Evolutionary conservation across 1,284 basidiomycete genomes (phyloP), one percentile per base, ranked within the genome.

Genomic region (Pseudozyma tsukubaensis): DNA sequence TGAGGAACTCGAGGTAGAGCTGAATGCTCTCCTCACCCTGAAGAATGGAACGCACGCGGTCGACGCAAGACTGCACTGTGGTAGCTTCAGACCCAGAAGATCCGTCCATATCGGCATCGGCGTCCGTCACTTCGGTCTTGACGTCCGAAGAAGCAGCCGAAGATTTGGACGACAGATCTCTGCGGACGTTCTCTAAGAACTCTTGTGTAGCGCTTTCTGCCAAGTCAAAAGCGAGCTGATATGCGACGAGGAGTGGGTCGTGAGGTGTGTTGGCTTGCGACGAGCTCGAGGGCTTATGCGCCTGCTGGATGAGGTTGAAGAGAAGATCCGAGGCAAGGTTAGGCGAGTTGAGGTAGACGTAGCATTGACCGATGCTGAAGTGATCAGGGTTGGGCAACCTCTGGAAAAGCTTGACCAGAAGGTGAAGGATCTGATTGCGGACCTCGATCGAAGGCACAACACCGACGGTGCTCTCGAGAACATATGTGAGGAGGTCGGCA

Each of bases 151-250:
- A 21, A 7, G 58, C 59, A 12, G 58, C 16, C 16, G 52, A 47
- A 13, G 59, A 57, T 39, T 76, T 74, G 40, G 54, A 59, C 34
- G 66, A 62, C 39, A 80, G 66, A 19, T 79, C 77, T 18, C 57
- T 47, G 45, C 81, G 76, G 14, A 84, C 78, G 40, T 72, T 78
- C 43, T 82, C 81, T 51, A 83, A 73, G 61, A 83, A 84, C 69
- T 84, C 83, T 55, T 84, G 83, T 7, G 83, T 83, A n/a, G 83
- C 83, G 56, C 82, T 79, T 60, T 84, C 83, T 32, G 83, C 83
- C 44, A 84, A 67, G 63, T 84, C 82, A 36, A 84, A 84, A 14
- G 83, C 82, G 18, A 80, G 74, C 65, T 84, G 83, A 54, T 83
- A 83, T 40, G 81, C 79, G 63, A 84, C 69, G 34, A 84, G 67